A percentile compares a stretch with the other conserved stretches of the same genome.
These are phyloP conservation scores for Schwanniomyces polymorphus DNA, from an alignment of 805 yeast species.

Conservation along the genomic window DNA sequence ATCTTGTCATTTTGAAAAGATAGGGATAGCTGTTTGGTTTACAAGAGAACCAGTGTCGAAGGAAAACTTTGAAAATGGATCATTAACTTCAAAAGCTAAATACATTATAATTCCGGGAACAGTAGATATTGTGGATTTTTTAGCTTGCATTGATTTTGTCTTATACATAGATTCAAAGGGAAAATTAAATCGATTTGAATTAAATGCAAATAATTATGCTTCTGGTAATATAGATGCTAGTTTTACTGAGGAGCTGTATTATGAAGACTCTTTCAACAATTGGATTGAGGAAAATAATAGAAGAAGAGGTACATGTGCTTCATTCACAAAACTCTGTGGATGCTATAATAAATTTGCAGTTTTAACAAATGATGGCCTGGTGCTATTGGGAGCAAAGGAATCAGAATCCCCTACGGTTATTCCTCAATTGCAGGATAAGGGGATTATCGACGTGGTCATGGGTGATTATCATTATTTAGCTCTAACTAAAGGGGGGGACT, in stretches of 20 bases:
- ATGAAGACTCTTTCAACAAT: conserved; percentile 25
- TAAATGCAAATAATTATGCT: conserved; percentile 17
- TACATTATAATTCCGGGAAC: conserved; percentile 44
- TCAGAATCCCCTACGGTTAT: conserved; percentile 26
- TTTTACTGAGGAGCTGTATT: conserved; percentile 5
- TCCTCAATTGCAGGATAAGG: conserved; percentile 45
- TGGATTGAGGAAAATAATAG: conserved; percentile 23
- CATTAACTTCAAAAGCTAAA: conserved; percentile 28
- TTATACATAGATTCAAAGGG: conserved; percentile 51
- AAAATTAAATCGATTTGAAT: conserved; percentile 33
- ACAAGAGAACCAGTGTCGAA: conserved; percentile 20
- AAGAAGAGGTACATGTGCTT: conserved; percentile 18
- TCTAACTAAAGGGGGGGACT: conserved; percentile 54
- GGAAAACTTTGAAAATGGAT: conserved; percentile 15
- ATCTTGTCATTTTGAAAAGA: conserved; percentile 45
- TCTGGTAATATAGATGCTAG: conserved; percentile 7
- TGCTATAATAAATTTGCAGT: conserved; percentile 54
- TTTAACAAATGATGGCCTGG: conserved; percentile 52
- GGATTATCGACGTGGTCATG: conserved; percentile 55
- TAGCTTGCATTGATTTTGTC: conserved; percentile 53
- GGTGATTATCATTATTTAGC: conserved; percentile 77
- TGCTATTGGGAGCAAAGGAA: conserved; percentile 38
- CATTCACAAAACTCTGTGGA: conserved; percentile 54
- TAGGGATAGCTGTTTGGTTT: conserved; percentile 64
- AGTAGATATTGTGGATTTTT: conserved; percentile 49